Evolutionary conservation across 108 stramenopile genomes (phyloP).

Genomic region (Fragilaria radians): DNA sequence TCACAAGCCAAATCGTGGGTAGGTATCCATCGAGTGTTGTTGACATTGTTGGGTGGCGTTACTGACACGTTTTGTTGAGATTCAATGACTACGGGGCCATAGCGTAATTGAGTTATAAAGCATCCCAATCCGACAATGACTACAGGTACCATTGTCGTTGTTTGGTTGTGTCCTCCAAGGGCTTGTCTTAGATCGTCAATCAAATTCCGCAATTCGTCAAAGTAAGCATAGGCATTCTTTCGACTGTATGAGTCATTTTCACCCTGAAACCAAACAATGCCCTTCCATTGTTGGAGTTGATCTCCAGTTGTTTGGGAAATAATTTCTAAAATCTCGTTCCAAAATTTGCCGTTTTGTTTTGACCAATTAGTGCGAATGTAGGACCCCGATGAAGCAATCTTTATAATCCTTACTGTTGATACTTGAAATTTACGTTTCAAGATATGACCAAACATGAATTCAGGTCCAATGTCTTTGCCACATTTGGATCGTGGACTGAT

Average conservation of each 20-base stretch:
- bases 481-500: background rate
- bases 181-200: background rate
- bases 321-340: background rate
- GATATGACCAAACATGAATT: constrained; percentile 6
- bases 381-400: background rate
- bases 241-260: constrained; percentile 3
- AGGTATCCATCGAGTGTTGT: too few species aligned
- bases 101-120: background rate
- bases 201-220: background rate
- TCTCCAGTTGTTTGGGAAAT: background rate
- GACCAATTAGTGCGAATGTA: background rate
- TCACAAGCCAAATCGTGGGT: constrained; percentile 3
- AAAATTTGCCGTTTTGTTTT: background rate
- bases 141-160: constrained; percentile 4
- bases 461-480: background rate
- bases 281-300: background rate
- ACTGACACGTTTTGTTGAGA: background rate
- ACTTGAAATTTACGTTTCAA: too few species aligned
- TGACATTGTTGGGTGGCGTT: background rate
- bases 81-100: background rate
- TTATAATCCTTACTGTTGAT: background rate
- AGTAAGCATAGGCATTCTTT: background rate
- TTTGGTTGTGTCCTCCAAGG: background rate
- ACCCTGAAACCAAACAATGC: constrained; percentile 16
- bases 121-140: constrained; percentile 6